These are phyloP conservation scores for Isabelozyma gotoi DNA, from an alignment of 805 yeast genomes.

Conservation along the genomic window DNA sequence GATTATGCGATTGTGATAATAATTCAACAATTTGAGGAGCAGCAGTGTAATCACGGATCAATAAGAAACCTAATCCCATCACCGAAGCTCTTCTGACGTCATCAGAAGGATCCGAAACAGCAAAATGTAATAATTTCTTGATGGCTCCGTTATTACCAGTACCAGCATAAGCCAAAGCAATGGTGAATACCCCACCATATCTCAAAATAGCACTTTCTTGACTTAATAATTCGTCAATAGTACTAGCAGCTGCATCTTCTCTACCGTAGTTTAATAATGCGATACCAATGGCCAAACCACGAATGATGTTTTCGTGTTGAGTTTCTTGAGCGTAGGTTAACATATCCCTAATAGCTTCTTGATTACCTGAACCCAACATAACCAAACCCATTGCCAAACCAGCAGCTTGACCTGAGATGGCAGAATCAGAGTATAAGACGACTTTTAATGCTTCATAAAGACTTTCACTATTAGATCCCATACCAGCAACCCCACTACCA, in stretches of 20 bases:
- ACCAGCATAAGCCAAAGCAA: conserved; percentile 96
- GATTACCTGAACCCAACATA: conserved; percentile 87
- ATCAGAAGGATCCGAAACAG: conserved; percentile 95
- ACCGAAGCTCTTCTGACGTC: conserved; percentile 97
- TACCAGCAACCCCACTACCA: conserved; percentile 95
- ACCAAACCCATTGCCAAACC: conserved; percentile 95
- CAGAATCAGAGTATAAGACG: conserved; percentile 85
- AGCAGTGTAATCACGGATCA: conserved; percentile 86
- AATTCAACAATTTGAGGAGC: conserved; percentile 95
- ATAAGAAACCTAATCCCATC: conserved; percentile 83
- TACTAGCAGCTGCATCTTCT: conserved; percentile 74
- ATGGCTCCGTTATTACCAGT: conserved; percentile 90
- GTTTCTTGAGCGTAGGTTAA: conserved; percentile 90
- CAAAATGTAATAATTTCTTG: conserved; percentile 81
- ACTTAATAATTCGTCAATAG: conserved; percentile 62
- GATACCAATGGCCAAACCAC: conserved; percentile 89
- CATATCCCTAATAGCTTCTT: conserved; percentile 73
- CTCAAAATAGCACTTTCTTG: conserved; percentile 84
- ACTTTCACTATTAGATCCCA: conserved; percentile 78
- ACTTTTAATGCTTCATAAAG: conserved; percentile 81
- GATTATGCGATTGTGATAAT: conserved; percentile 90
- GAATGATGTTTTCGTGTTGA: conserved; percentile 90
- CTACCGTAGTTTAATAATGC: conserved; percentile 84
- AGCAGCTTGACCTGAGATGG: conserved; percentile 94
- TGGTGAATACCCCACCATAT: conserved; percentile 93